These are phyloP conservation scores for Blepharisma stoltei DNA, from an alignment of 73 alveolate species.

Conservation along the genomic window DNA sequence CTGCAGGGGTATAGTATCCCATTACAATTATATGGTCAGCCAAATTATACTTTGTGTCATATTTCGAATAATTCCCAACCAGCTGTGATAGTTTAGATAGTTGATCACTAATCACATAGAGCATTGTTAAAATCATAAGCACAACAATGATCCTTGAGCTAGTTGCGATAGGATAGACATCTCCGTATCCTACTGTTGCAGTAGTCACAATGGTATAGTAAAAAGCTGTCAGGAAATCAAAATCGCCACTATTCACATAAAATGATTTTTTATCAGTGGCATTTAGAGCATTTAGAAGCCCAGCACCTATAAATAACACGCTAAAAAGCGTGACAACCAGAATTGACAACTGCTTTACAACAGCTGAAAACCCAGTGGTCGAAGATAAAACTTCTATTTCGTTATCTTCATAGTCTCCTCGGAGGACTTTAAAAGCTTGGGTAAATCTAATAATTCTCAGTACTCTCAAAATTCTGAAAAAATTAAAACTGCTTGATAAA, in stretches of 20 bases:
- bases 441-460: too few relatives aligned
- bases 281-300: too few relatives aligned
- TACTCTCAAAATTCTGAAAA: too few relatives aligned
- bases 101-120: conserved; percentile 24
- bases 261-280: too few relatives aligned
- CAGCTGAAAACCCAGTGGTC: too few relatives aligned
- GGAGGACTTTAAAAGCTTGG: too few relatives aligned
- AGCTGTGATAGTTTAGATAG: conserved; percentile 11
- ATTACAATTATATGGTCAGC: conserved; percentile 12
- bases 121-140: conserved; percentile 3
- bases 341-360: too few relatives aligned
- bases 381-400: too few relatives aligned
- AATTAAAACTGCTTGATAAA: too few relatives aligned
- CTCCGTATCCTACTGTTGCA: conserved; percentile 33
- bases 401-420: too few relatives aligned
- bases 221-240: conserved; percentile 32
- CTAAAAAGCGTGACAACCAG: too few relatives aligned
- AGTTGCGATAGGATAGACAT: conserved; percentile 12
- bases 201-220: conserved; percentile 31
- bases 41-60: conserved; percentile 26
- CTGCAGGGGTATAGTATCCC: conserved; percentile 11
- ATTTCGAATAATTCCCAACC: background rate
- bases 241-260: background rate
- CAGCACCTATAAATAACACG: too few relatives aligned
- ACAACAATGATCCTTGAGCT: conserved; percentile 22